Conservation (phyloP, 306 rosid genomes). For the Lupinus albus region DNA sequence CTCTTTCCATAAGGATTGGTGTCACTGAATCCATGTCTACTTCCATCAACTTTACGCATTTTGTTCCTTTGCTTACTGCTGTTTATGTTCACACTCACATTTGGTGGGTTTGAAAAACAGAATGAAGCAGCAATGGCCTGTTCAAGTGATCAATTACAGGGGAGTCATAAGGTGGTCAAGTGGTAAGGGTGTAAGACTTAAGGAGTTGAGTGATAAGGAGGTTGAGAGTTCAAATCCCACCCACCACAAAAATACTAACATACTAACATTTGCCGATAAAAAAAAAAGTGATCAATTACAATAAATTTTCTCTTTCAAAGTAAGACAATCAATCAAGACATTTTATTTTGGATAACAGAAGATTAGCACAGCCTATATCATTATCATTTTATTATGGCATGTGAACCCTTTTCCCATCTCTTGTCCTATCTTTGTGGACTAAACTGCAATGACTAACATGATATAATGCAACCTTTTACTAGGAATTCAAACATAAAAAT, state of each 20-base stretch:
- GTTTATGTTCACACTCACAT: slow-evolving; percentile 72
- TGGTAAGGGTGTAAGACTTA: no score
- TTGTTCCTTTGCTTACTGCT: slow-evolving; percentile 70
- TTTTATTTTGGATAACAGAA: not conserved
- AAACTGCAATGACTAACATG: not conserved
- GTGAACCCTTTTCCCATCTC: not conserved
- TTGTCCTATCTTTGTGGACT: not conserved
- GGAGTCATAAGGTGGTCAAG: no score
- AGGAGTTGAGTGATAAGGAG: no score
- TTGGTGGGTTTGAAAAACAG: slow-evolving; percentile 87
- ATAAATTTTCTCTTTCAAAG: not conserved
- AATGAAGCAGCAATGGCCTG: slow-evolving; percentile 87
- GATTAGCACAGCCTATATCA: not conserved
- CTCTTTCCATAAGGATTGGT: slow-evolving; percentile 70
- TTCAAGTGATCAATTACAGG: no score
- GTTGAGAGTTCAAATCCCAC: no score
- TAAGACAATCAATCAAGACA: not conserved
- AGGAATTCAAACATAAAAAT: not conserved
- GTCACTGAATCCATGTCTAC: slow-evolving; percentile 65
- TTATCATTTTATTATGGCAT: not conserved
- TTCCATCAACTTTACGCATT: slow-evolving; percentile 58
- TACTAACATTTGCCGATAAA: no score
- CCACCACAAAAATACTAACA: no score
- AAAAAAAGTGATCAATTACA: slow-evolving; percentile 1
- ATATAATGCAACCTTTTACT: not conserved